A percentile compares a stretch with the other conserved stretches of the same genome.
Evolutionary conservation across 2,329 filamentous ascomycete species (phyloP).

Genomic region (Colletotrichum echinochloae): DNA sequence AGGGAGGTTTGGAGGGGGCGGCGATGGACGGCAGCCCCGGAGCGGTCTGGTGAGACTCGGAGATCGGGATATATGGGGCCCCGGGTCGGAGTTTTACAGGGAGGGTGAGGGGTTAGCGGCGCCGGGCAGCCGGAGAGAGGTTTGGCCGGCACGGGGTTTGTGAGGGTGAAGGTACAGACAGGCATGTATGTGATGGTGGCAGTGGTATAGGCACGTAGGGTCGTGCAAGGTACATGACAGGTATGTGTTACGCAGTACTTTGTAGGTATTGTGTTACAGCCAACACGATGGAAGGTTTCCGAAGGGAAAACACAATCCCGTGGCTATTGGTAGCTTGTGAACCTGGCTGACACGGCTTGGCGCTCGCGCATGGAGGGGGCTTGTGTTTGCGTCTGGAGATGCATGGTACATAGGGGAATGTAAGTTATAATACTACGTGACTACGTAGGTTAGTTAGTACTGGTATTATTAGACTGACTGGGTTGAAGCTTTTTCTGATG

Average conservation of each 20-base stretch:
- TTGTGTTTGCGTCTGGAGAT: too few relatives aligned
- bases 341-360: constrained; percentile 1
- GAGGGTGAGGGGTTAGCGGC: neutral
- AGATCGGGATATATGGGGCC: constrained; percentile 24
- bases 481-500: too few relatives aligned
- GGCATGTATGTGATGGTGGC: neutral
- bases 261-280: too few relatives aligned
- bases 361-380: neutral
- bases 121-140: constrained; percentile 11
- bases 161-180: neutral
- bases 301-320: too few relatives aligned
- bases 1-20: neutral
- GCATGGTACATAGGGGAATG: too few relatives aligned
- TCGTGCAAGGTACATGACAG: too few relatives aligned
- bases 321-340: too few relatives aligned
- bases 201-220: neutral
- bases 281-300: neutral
- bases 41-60: neutral
- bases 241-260: too few relatives aligned
- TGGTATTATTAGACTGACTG: too few relatives aligned
- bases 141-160: neutral
- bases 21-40: neutral
- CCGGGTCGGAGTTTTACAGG: neutral
- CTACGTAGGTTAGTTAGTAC: too few relatives aligned
- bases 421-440: too few relatives aligned